Evolutionary conservation across 2,329 filamentous ascomycete species (phyloP), one percentile per base, ranked within the genome.

Genomic region (Cercospora sp.): DNA sequence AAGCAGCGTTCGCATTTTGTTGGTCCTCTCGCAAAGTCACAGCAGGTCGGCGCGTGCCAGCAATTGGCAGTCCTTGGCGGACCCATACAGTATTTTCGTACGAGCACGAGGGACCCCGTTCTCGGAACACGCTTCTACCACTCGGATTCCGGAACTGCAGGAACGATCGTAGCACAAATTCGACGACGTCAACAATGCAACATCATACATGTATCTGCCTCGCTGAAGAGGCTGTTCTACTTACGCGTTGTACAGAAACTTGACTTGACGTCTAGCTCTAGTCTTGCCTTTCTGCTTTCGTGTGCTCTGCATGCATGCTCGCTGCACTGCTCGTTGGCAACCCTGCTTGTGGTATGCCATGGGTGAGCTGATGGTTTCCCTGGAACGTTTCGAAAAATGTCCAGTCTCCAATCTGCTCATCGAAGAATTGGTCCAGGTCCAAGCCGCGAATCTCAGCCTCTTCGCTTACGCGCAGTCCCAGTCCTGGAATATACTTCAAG

Each of bases 381-480:
- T 69, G 61, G 30, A 71, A 68, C 2, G 63, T 67, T 61, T 74
- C 69, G 40, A 74, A 74, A 62, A 73, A 71, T 30, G 73, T 73
- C 74, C 75, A 75, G 60, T 79, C 76, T 51, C 77, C 77, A 74
- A 88, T 86, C 77, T 85, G 82, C 78, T 87, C 85, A 58, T 87
- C 85, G 51, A 84, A 80, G 76, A 88, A 87, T 73, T 87, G 84
- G 45, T 86, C 82, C 5, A 82, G 71, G 71, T 87, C 86, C 30
- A 87, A 74, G 18, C 86, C 86, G 63, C 84, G 80, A 78, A 85
- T 84, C 76, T 87, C 85, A 3, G 79, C 83, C 73, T 87, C 84
- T 68, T 86, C 85, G 67, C 79, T 81, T 61, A 87, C 85, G 53
- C 86, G 80, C 63, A 88, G 77, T 33, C 84, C 81, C 80, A 87